Conservation (phyloP, 257 asterid species). For the Solanum appendiculatum region DNA sequence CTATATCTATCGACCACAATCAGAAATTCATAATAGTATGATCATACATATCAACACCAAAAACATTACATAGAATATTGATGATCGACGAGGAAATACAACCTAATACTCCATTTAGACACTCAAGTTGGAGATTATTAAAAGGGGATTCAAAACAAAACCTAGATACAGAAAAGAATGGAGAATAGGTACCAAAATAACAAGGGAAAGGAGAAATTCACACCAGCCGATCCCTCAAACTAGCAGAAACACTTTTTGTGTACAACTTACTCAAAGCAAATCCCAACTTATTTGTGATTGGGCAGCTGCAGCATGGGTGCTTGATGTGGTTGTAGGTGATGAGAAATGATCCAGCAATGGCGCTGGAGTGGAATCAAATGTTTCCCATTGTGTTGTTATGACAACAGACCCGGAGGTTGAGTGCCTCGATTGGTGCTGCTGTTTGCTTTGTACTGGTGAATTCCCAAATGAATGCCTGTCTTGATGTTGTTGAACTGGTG, state of each 20-base stretch:
- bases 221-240: slow-evolving; percentile 8
- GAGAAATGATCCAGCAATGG: slow-evolving; percentile 8
- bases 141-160: slow-evolving; percentile 12
- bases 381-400: slow-evolving; percentile 38
- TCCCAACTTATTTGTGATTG: slow-evolving; percentile 31
- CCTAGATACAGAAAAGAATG: slow-evolving; percentile 33
- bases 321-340: slow-evolving; percentile 5
- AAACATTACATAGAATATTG: neutral
- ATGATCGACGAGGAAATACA: neutral
- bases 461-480: neutral
- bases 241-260: neutral
- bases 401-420: slow-evolving; percentile 27
- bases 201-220: neutral
- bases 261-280: slow-evolving; percentile 26
- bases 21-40: neutral
- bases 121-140: slow-evolving; percentile 3
- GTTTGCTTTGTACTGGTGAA: neutral
- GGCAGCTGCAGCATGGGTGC: slow-evolving; percentile 9
- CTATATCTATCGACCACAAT: neutral
- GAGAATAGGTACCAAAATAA: slow-evolving; percentile 19
- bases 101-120: neutral
- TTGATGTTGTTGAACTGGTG: slow-evolving; percentile 6
- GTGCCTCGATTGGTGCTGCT: slow-evolving; percentile 7
- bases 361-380: slow-evolving; percentile 22
- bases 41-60: neutral